These are phyloP conservation scores for Colletotrichum sansevieriae DNA, from an alignment of 2,329 filamentous ascomycete genomes.

Conservation along the genomic window DNA sequence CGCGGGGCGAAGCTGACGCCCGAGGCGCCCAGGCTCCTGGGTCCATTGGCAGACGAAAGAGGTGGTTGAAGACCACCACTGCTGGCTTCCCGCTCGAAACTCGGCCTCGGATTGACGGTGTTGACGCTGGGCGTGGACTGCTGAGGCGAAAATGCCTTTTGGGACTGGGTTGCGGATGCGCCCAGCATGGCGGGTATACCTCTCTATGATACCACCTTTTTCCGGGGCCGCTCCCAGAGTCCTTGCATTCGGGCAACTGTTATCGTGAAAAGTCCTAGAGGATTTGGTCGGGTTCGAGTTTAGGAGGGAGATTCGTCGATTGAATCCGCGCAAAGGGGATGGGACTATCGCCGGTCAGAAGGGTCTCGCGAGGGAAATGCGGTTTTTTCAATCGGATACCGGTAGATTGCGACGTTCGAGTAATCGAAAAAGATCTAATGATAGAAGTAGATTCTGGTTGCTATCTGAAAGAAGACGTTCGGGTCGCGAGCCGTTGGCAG, in stretches of 20 bases:
- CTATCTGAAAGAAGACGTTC: neutral
- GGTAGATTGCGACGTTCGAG: neutral
- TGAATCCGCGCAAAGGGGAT: constrained; percentile 12
- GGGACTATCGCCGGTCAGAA: constrained; percentile 19
- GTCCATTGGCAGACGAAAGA: constrained; percentile 43
- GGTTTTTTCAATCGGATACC: constrained; percentile 13
- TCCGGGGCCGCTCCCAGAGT: constrained; percentile 37
- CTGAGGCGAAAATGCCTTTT: constrained; percentile 63
- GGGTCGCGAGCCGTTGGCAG: constrained; percentile 24
- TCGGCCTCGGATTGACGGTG: constrained; percentile 55
- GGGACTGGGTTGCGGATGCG: constrained; percentile 66
- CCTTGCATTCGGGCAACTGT: constrained; percentile 42
- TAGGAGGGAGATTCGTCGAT: constrained; percentile 12
- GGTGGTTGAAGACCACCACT: constrained; percentile 60
- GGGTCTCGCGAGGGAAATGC: constrained; percentile 10
- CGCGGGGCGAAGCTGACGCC: constrained; percentile 75
- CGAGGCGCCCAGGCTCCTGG: constrained; percentile 64
- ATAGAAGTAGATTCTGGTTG: neutral
- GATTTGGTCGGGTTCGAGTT: constrained; percentile 2
- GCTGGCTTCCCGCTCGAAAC: constrained; percentile 68
- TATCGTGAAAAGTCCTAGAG: constrained; percentile 10
- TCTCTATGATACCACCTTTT: constrained; percentile 43
- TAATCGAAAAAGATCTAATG: neutral
- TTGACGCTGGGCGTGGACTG: constrained; percentile 53
- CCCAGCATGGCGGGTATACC: constrained; percentile 60